A percentile compares a stretch with the other conserved stretches of the same genome.
phyloP scores from a whole-genome alignment of 1,139 yeast genomes.

The Martiniozyma asiatica region DNA sequence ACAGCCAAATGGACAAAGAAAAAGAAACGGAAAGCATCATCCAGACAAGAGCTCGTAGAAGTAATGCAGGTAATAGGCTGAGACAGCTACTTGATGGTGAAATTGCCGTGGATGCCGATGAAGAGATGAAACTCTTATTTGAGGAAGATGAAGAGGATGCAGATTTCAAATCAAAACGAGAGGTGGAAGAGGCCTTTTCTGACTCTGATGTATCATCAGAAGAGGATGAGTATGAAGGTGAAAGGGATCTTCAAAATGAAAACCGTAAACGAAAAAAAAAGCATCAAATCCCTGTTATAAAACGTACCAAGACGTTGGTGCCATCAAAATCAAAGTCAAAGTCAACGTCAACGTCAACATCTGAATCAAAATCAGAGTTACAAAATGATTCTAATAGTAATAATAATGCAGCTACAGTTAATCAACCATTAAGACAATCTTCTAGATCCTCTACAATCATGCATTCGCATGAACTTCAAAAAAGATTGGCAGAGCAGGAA shows the following conservation, averaged over 20 bases:
- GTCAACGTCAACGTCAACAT: conserved; percentile 16
- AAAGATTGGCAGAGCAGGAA: conserved; percentile 62
- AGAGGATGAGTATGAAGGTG: conserved; percentile 55
- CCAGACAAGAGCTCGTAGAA: conserved; percentile 63
- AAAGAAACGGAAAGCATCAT: conserved; percentile 38
- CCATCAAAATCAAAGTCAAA: conserved; percentile 4
- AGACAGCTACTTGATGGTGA: conserved; percentile 66
- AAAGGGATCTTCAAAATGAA: conserved; percentile 47
- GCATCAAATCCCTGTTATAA: conserved; percentile 10
- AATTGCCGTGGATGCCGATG: conserved; percentile 33
- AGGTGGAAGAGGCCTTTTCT: conserved; percentile 29
- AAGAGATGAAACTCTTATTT: conserved; percentile 62
- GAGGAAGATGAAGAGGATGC: conserved; percentile 78
- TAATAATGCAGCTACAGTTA: too few species aligned
- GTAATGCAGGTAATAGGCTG: conserved; percentile 85
- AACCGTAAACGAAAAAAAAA: conserved; percentile 30
- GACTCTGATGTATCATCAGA: conserved; percentile 29
- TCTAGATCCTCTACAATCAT: too few species aligned
- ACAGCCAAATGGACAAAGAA: too few species aligned
- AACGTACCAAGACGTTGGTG: conserved; percentile 15
- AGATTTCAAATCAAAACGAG: conserved; percentile 40
- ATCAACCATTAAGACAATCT: too few species aligned
- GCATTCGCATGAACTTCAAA: too few species aligned
- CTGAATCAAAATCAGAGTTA: conserved; percentile 20
- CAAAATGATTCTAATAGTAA: too few species aligned